phyloP scores from a whole-genome alignment of 345 rosid genomes.

The Camelina sativa region DNA sequence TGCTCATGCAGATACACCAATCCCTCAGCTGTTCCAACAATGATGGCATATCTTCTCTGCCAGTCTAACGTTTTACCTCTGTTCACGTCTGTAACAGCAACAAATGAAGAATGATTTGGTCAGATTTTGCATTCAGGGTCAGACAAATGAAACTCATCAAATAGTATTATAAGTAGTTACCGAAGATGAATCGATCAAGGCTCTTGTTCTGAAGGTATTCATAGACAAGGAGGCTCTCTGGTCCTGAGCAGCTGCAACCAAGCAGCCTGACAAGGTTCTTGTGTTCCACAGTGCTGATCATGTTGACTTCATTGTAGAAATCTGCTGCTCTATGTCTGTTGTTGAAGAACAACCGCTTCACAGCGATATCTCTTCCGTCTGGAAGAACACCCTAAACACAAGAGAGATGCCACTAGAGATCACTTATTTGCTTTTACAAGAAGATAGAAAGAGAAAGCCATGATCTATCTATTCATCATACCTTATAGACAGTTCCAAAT shows the following conservation, averaged over 20 bases:
- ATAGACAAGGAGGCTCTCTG: conserved; percentile 94
- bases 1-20: conserved; percentile 83
- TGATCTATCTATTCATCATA: conserved; percentile 19
- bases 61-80: conserved; percentile 70
- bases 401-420: conserved; percentile 12
- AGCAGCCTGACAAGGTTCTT: conserved; percentile 86
- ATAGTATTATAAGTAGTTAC: conserved; percentile 40
- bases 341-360: conserved; percentile 89
- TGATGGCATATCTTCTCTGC: conserved; percentile 66
- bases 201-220: conserved; percentile 85
- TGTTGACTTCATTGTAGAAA: conserved; percentile 94
- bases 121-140: neutral
- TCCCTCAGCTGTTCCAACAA: conserved; percentile 88
- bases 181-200: conserved; percentile 80
- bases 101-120: neutral
- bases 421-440: conserved; percentile 2
- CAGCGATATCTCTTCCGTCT: conserved; percentile 93
- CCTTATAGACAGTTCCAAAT: conserved; percentile 95
- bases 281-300: conserved; percentile 86
- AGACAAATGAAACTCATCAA: neutral
- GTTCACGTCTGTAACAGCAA: conserved; percentile 55
- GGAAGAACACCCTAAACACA: conserved; percentile 69
- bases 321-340: conserved; percentile 87
- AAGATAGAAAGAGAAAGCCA: neutral
- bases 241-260: conserved; percentile 94